Percentiles rank a stretch among this genome's conserved stretches.
These are phyloP conservation scores for Phytomonas francai DNA, from an alignment of 208 protist species.

Conservation along the genomic window DNA sequence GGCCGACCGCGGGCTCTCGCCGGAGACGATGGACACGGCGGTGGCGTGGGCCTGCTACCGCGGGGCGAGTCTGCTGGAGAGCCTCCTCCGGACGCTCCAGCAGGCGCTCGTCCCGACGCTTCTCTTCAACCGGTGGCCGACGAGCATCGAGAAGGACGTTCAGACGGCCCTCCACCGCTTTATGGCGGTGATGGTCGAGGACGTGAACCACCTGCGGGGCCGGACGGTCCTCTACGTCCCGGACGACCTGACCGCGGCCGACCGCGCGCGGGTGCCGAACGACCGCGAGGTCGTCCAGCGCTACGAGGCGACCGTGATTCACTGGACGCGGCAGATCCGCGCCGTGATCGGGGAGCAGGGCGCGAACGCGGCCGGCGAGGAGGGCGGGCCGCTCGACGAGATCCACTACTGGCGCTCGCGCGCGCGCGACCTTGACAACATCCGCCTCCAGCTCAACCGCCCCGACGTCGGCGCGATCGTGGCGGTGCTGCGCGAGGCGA, in stretches of 20 bases:
- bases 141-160: conserved; percentile 95
- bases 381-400: conserved; percentile 91
- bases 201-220: conserved; percentile 89
- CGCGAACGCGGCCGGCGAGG: conserved; percentile 28
- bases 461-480: conserved; percentile 89
- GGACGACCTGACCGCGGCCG: conserved; percentile 58
- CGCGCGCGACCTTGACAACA: conserved; percentile 92
- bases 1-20: conserved; percentile 71
- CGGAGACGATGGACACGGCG: conserved; percentile 79
- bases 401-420: conserved; percentile 94
- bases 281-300: conserved; percentile 95
- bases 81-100: conserved; percentile 83
- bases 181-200: conserved; percentile 95
- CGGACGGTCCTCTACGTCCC: conserved; percentile 98
- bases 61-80: conserved; percentile 64
- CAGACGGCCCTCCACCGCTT: conserved; percentile 93
- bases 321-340: conserved; percentile 98
- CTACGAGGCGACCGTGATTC: conserved; percentile 95
- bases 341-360: conserved; percentile 88
- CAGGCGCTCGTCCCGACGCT: conserved; percentile 78
- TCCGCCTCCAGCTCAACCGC: conserved; percentile 92
- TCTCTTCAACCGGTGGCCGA: conserved; percentile 89
- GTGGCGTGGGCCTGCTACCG: conserved; percentile 49
- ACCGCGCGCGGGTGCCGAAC: conserved; percentile 38
- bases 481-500: conserved; percentile 84